Conservation (phyloP, 2,329 filamentous ascomycete genomes). For the Hypoxylon sp. region DNA sequence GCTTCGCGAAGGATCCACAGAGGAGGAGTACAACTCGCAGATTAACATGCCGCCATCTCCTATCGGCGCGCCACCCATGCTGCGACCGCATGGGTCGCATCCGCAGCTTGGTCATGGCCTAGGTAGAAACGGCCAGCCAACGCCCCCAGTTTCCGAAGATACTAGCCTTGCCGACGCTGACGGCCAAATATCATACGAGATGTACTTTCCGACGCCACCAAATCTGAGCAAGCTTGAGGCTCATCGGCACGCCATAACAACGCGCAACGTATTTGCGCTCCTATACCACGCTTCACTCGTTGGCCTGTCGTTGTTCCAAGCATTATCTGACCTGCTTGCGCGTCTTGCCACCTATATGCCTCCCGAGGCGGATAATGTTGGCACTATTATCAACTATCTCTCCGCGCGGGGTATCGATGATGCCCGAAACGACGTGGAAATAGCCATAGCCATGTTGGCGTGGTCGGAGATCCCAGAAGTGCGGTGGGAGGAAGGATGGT, state of each 20-base stretch:
- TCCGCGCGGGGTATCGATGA: constrained; percentile 73
- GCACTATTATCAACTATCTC: constrained; percentile 73
- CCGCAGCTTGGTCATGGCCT: constrained; percentile 48
- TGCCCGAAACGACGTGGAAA: constrained; percentile 71
- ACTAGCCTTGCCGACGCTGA: constrained; percentile 61
- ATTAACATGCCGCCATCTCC: constrained; percentile 62
- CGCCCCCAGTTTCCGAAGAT: constrained; percentile 63
- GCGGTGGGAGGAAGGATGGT: constrained; percentile 76
- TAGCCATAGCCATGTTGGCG: constrained; percentile 72
- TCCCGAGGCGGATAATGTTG: constrained; percentile 69
- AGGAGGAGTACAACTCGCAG: constrained; percentile 58
- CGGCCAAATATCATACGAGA: constrained; percentile 71
- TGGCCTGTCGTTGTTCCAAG: constrained; percentile 73
- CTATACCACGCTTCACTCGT: constrained; percentile 76
- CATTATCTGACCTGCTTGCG: constrained; percentile 72
- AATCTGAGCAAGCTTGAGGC: constrained; percentile 64
- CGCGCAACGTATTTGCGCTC: constrained; percentile 78
- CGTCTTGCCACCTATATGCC: constrained; percentile 73
- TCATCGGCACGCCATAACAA: constrained; percentile 73
- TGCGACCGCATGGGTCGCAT: constrained; percentile 54
- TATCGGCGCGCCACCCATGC: constrained; percentile 59
- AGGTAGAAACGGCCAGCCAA: constrained; percentile 57
- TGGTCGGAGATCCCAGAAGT: constrained; percentile 76
- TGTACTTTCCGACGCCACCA: constrained; percentile 73
- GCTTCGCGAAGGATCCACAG: constrained; percentile 67